Evolutionary conservation across 768 basidiomycete species (phyloP).

Genomic region (Lactarius hengduanensis): DNA sequence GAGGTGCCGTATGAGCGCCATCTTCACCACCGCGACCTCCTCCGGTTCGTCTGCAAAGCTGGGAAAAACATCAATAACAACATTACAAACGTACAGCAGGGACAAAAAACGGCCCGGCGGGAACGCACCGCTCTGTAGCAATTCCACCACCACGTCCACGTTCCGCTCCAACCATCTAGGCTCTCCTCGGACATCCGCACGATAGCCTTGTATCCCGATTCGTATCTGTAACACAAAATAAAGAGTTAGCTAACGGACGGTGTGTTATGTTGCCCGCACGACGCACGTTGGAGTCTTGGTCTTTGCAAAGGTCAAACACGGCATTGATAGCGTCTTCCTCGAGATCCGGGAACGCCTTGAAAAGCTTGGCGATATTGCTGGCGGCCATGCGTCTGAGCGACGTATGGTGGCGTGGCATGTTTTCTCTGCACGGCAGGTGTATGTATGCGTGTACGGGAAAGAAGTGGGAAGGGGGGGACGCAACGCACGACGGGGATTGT

Average conservation of each 20-base stretch:
- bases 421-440: slow-evolving; percentile 42
- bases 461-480: too few species aligned
- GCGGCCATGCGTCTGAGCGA: slow-evolving; percentile 58
- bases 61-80: too few species aligned
- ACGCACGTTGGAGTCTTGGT: slow-evolving; percentile 53
- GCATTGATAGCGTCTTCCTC: slow-evolving; percentile 74
- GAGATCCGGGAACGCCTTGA: slow-evolving; percentile 67
- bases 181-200: slow-evolving; percentile 47
- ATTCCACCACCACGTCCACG: slow-evolving; percentile 68
- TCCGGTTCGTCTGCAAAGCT: slow-evolving; percentile 51
- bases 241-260: not conserved
- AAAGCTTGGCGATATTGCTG: slow-evolving; percentile 52
- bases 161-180: slow-evolving; percentile 66
- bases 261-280: too few species aligned
- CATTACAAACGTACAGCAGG: not conserved
- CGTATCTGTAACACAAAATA: slow-evolving; percentile 48
- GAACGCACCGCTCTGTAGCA: slow-evolving; percentile 67
- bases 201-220: slow-evolving; percentile 66
- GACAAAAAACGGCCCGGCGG: slow-evolving; percentile 39
- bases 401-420: slow-evolving; percentile 44
- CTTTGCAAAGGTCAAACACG: slow-evolving; percentile 78
- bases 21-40: slow-evolving; percentile 62
- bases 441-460: not conserved
- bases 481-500: slow-evolving; percentile 42
- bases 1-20: slow-evolving; percentile 59